phyloP scores from a whole-genome alignment of 1,284 basidiomycete species.

The Mycena citricolor region DNA sequence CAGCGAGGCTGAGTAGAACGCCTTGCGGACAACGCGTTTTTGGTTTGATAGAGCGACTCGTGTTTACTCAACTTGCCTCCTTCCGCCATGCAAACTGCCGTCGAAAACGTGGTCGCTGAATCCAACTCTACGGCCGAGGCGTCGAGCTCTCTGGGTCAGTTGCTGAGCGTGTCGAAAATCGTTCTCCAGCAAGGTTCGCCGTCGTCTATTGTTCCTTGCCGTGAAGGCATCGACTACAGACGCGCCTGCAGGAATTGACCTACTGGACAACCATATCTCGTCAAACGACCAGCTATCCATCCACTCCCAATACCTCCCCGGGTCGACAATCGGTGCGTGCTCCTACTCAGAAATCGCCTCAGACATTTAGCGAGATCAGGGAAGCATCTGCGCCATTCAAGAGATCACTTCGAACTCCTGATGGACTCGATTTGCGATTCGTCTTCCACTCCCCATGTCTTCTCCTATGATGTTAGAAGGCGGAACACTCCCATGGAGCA shows the following conservation, averaged over 20 bases:
- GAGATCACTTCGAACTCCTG: constrained; percentile 75
- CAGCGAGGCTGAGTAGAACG: too few species aligned
- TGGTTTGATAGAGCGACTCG: too few species aligned
- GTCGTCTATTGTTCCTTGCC: too few species aligned
- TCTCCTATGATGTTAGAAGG: constrained; percentile 71
- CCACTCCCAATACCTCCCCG: constrained; percentile 68
- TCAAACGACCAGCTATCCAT: constrained; percentile 68
- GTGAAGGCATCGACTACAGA: too few species aligned
- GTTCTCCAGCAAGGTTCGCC: constrained; percentile 52
- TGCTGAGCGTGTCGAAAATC: constrained; percentile 63
- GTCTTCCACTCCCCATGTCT: constrained; percentile 48
- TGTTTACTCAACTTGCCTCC: constrained; percentile 10
- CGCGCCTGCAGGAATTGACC: constrained; percentile 53
- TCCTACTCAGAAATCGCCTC: constrained; percentile 3
- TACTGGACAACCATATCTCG: constrained; percentile 62
- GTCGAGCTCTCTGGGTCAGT: constrained; percentile 40
- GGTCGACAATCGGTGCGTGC: constrained; percentile 78
- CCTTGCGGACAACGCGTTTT: too few species aligned
- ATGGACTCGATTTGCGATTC: constrained; percentile 57
- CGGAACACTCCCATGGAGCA: constrained; percentile 83
- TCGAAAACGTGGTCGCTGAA: constrained; percentile 2
- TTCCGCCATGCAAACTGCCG: constrained; percentile 22
- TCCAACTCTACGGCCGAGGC: constrained; percentile 7
- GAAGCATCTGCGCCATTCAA: constrained; percentile 79
- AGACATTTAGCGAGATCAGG: constrained; percentile 41